Percentiles rank a stretch among this genome's conserved stretches.
These are phyloP conservation scores for Smittium culicis DNA, from an alignment of 371 early-diverging fungal species.

Conservation along the genomic window DNA sequence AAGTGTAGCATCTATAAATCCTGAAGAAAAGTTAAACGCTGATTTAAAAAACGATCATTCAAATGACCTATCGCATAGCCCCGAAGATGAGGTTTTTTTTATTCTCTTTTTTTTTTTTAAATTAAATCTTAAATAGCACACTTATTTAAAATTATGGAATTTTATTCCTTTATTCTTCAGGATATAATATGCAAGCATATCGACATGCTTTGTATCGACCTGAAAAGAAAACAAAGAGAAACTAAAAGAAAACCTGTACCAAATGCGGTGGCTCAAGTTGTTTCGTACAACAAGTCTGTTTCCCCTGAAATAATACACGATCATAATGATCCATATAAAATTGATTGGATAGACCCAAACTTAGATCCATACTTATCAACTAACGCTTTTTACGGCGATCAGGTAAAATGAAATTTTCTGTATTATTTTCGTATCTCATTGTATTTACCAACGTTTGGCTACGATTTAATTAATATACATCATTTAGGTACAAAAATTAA, in stretches of 20 bases:
- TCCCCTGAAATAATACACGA: conserved; percentile 57
- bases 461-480: too few relatives aligned
- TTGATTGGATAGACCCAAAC: conserved; percentile 59
- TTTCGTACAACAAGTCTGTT: conserved; percentile 52
- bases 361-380: conserved; percentile 23
- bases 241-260: conserved; percentile 61
- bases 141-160: background rate
- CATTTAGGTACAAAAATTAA: conserved; percentile 7
- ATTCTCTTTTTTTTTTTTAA: background rate
- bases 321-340: conserved; percentile 77
- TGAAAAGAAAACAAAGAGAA: conserved; percentile 40
- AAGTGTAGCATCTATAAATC: conserved; percentile 13
- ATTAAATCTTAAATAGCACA: background rate
- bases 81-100: background rate
- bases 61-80: background rate
- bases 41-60: background rate
- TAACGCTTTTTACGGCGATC: conserved; percentile 9
- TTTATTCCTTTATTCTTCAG: background rate
- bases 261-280: conserved; percentile 55
- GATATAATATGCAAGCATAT: background rate
- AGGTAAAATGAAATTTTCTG: conserved; percentile 12
- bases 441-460: conserved; percentile 3
- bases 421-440: conserved; percentile 45
- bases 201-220: conserved; percentile 1
- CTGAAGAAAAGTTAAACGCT: background rate